These are phyloP conservation scores for Skeletonema marinoi DNA, from an alignment of 108 stramenopile species.

Conservation along the genomic window DNA sequence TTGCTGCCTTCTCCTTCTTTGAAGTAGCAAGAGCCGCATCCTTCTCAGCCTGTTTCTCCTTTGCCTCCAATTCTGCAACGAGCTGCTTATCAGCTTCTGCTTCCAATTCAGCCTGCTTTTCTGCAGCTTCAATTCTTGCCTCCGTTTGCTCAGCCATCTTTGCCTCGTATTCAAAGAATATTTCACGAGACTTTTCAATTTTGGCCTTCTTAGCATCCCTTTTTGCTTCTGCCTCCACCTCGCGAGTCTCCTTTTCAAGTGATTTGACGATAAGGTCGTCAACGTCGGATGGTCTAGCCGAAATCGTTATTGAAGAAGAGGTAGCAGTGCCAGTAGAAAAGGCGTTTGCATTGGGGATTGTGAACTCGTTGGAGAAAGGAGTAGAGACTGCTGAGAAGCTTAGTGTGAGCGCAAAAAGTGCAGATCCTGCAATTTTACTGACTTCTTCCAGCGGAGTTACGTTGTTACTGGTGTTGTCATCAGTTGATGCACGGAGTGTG, in stretches of 20 bases:
- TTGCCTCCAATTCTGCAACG: slow-evolving; percentile 7
- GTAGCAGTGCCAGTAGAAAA: neutral
- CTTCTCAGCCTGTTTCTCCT: slow-evolving; percentile 26
- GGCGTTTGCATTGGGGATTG: neutral
- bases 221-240: slow-evolving; percentile 37
- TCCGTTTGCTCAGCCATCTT: slow-evolving; percentile 50
- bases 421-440: slow-evolving; percentile 18
- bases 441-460: neutral
- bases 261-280: slow-evolving; percentile 19
- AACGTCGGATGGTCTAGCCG: neutral
- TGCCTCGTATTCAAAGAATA: slow-evolving; percentile 58
- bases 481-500: slow-evolving; percentile 4
- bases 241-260: slow-evolving; percentile 45
- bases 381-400: slow-evolving; percentile 7
- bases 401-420: slow-evolving; percentile 22
- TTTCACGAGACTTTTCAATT: slow-evolving; percentile 38
- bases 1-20: slow-evolving; percentile 24
- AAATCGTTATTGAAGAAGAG: slow-evolving; percentile 3
- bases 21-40: slow-evolving; percentile 20
- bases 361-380: neutral
- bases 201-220: slow-evolving; percentile 31
- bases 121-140: slow-evolving; percentile 52
- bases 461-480: slow-evolving; percentile 6
- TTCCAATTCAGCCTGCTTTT: slow-evolving; percentile 28
- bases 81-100: slow-evolving; percentile 19